These are phyloP conservation scores for Mucor plumbeus DNA, from an alignment of 371 early-diverging fungal genomes.

Conservation along the genomic window DNA sequence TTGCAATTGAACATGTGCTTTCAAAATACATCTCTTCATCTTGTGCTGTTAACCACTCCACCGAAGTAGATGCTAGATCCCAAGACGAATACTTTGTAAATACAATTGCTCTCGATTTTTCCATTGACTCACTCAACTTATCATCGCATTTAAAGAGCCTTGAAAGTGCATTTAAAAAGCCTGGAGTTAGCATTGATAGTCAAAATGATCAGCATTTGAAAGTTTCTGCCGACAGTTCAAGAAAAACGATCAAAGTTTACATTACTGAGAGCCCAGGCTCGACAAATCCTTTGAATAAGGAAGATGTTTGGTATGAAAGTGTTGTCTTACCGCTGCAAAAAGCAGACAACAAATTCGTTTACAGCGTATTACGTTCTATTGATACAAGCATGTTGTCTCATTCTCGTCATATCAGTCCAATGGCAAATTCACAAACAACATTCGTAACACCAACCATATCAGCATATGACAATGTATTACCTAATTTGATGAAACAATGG, in stretches of 20 bases:
- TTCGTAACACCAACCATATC: conserved; percentile 60
- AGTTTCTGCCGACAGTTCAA: neutral
- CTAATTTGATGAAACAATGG: conserved; percentile 50
- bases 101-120: neutral
- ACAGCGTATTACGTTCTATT: neutral
- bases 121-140: neutral
- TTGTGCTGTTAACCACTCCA: neutral
- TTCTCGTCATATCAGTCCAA: neutral
- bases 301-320: neutral
- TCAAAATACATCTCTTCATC: conserved; percentile 50
- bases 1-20: conserved; percentile 73
- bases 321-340: neutral
- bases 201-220: neutral
- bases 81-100: neutral
- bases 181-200: neutral
- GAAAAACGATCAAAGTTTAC: neutral
- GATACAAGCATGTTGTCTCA: neutral
- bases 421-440: conserved; percentile 32
- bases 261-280: conserved; percentile 11
- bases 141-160: neutral
- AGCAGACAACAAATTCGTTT: neutral
- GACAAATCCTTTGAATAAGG: neutral
- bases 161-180: neutral
- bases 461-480: conserved; percentile 30
- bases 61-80: neutral